Conservation (phyloP, 257 asterid species). For the Nicotiana attenuata region DNA sequence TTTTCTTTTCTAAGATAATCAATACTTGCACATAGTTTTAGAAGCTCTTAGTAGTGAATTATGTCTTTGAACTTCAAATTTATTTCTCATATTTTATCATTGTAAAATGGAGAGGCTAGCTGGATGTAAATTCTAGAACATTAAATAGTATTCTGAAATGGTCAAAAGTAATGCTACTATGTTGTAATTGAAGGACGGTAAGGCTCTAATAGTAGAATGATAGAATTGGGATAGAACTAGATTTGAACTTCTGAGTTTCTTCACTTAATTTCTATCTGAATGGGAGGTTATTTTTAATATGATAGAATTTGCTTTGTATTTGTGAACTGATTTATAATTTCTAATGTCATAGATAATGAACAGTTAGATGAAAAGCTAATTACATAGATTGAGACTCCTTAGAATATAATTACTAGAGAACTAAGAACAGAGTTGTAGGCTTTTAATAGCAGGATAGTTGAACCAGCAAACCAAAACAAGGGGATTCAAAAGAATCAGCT, state of each 20-base stretch:
- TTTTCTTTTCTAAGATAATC: too few species aligned
- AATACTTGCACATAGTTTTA: too few species aligned
- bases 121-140: constrained; percentile 10
- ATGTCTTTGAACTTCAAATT: background rate
- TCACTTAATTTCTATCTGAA: constrained; percentile 57
- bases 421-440: too few species aligned
- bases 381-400: too few species aligned
- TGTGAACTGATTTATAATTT: background rate
- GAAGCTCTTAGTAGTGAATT: background rate
- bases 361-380: background rate
- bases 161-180: constrained; percentile 40
- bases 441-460: too few species aligned
- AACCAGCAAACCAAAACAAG: too few species aligned
- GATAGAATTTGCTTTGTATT: background rate
- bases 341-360: background rate
- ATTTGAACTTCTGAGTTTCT: constrained; percentile 57
- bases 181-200: constrained; percentile 34
- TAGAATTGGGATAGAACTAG: constrained; percentile 44
- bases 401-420: too few species aligned
- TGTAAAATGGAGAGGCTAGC: background rate
- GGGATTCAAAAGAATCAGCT: too few species aligned
- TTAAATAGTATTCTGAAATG: constrained; percentile 49
- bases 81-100: background rate
- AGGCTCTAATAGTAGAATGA: constrained; percentile 42
- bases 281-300: constrained; percentile 14